Base-by-base conservation (phyloP, 768 basidiomycete species). In the Punctularia strigosozonata region DNA sequence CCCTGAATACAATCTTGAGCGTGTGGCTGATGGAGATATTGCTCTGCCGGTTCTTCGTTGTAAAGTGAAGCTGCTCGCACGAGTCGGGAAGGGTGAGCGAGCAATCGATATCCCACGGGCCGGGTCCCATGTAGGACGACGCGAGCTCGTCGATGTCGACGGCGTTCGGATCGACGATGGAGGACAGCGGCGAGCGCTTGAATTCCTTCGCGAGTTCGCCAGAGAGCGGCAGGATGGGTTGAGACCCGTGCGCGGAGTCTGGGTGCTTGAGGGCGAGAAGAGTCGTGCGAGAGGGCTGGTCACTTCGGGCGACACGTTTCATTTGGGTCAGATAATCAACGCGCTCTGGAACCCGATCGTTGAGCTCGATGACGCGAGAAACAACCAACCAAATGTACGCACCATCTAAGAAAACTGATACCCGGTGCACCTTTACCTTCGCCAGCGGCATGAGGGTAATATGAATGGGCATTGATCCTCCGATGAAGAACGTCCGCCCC, bases 51-150 rank as follows among this genome's bases (percentile, higher is more conserved):
- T 88, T 87, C 54, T 73, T 79, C 53, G 84, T 91, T 7, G 89
- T 85, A 48, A 86, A 82, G 49, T 73, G 75, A 36, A 97, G 58
- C 36, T 60, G 54, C 17, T 53, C 53, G 48, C 80, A 85, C 2
- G 76, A 70, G 13, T 58, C 59, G 0, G 92, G 91, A 2, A 97
- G 64, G 31, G 68, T 67, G 31, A 97, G 53, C 22, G 73, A 64
- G 38, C 74, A 69, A 41, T 77, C 74, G 43, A 98, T 71, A 6
- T 69, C 66, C 92, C 92, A 98, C 10, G 94, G 92, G 0, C 94
- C 92, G 2, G 75, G 74, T 21, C 81, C 82, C 77, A 79, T 79
- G 43, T 73, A 59, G 31, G 52, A 65, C 17, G 80, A 74, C 21
- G 69, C 73, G 36, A 70, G 54, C 38, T 80, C 76, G 0, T 71